phyloP scores from a whole-genome alignment of 768 basidiomycete species.

The Hericium rajendrae region DNA sequence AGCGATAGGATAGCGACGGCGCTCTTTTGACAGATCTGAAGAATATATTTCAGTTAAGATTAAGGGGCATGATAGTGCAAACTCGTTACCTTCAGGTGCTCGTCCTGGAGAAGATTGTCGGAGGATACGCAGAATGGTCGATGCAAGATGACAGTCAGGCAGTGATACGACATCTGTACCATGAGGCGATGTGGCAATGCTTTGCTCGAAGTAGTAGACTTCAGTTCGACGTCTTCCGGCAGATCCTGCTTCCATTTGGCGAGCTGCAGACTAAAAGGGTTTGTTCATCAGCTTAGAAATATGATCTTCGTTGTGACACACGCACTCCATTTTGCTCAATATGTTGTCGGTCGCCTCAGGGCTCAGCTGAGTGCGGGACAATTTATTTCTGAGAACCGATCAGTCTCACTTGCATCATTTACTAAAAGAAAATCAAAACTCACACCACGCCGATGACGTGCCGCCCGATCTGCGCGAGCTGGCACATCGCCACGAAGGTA shows the following conservation, averaged over 20 bases:
- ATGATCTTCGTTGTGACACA: background rate
- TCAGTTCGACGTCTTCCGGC: constrained; percentile 8
- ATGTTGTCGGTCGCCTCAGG: constrained; percentile 7
- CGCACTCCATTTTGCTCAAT: constrained; percentile 13
- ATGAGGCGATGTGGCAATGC: constrained; percentile 13
- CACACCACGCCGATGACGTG: constrained; percentile 10
- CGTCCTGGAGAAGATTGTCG: background rate
- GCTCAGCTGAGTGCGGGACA: constrained; percentile 4
- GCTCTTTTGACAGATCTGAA: background rate
- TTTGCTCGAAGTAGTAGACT: constrained; percentile 16
- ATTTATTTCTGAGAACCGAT: constrained; percentile 3
- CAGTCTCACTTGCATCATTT: background rate
- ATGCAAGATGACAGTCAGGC: constrained; percentile 12
- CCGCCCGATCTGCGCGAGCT: constrained; percentile 12
- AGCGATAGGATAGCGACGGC: constrained; percentile 9
- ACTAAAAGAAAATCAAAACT: background rate
- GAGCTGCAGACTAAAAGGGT: constrained; percentile 9
- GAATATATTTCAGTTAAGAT: background rate
- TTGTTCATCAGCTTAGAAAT: background rate
- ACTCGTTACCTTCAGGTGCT: constrained; percentile 10
- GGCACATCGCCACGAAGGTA: constrained; percentile 10
- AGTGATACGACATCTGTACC: constrained; percentile 13
- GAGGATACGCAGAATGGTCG: constrained; percentile 12
- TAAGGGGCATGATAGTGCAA: background rate
- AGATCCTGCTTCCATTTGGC: constrained; percentile 11